Percentiles rank a stretch among this genome's conserved stretches.
These are phyloP conservation scores for Eucalyptus curtisii DNA, from an alignment of 345 rosid species.

Conservation along the genomic window DNA sequence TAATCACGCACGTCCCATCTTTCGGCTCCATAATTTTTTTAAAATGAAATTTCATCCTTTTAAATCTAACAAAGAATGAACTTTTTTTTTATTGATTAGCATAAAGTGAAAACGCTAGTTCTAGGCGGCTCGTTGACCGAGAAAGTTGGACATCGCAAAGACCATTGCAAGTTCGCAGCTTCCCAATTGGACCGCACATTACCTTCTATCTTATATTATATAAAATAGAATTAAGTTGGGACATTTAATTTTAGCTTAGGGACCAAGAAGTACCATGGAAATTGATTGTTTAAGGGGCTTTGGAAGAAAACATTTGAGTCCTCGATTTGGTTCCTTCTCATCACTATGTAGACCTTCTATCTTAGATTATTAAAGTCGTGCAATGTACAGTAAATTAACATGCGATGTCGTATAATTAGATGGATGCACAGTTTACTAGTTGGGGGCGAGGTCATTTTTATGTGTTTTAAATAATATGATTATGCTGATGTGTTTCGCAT, in stretches of 20 bases:
- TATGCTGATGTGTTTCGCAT: background rate
- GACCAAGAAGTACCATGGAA: background rate
- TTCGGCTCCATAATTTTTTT: background rate
- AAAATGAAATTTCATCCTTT: background rate
- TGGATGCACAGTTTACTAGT: background rate
- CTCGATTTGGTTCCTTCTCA: background rate
- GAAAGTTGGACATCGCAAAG: background rate
- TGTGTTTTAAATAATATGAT: background rate
- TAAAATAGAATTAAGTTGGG: background rate
- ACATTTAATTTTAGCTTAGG: background rate
- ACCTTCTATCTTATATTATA: background rate
- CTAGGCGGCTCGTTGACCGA: background rate
- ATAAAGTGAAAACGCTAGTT: background rate
- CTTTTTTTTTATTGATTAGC: background rate
- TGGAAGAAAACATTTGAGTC: background rate
- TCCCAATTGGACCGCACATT: background rate
- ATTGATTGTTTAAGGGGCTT: background rate
- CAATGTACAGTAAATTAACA: background rate
- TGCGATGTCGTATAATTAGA: background rate
- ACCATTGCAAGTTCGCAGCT: background rate
- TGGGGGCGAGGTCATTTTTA: background rate
- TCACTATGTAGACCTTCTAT: background rate
- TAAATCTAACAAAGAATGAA: background rate
- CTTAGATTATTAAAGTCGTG: background rate
- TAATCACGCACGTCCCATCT: background rate